These are phyloP conservation scores for Podospora australis DNA, from an alignment of 495 filamentous ascomycete species.

Conservation along the genomic window DNA sequence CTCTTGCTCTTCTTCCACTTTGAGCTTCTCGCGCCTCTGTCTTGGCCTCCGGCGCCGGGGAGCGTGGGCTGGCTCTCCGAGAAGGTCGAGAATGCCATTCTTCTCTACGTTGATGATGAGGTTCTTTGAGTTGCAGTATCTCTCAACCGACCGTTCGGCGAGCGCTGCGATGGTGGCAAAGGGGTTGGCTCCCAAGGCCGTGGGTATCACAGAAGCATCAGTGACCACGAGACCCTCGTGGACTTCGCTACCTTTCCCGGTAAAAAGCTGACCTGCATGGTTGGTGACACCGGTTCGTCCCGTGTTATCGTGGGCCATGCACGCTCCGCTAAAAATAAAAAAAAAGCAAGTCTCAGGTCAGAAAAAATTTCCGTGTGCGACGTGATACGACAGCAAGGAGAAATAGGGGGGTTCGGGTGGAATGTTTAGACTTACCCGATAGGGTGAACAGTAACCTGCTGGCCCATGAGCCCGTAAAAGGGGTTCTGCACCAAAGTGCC, in stretches of 20 bases:
- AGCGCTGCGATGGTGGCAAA: constrained; percentile 64
- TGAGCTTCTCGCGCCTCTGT: constrained; percentile 7
- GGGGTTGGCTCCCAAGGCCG: constrained; percentile 61
- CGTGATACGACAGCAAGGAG: not conserved
- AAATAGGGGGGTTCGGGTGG: no score
- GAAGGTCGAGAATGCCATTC: constrained; percentile 47
- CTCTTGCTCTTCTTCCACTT: constrained; percentile 23
- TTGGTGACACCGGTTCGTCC: constrained; percentile 56
- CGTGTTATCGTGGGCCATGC: constrained; percentile 54
- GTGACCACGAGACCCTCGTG: constrained; percentile 55
- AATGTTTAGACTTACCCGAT: constrained; percentile 53
- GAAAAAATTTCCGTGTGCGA: constrained; percentile 8
- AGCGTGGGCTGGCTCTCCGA: constrained; percentile 33
- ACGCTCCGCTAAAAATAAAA: constrained; percentile 42
- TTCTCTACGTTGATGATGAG: constrained; percentile 44
- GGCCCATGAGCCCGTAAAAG: constrained; percentile 46
- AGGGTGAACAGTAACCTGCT: constrained; percentile 61
- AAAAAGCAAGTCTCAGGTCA: constrained; percentile 11
- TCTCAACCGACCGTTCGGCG: constrained; percentile 54
- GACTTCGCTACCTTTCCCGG: constrained; percentile 42
- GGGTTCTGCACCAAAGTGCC: constrained; percentile 53
- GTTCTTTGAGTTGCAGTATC: constrained; percentile 32
- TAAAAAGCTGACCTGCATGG: constrained; percentile 55
- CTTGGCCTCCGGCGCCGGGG: constrained; percentile 11
- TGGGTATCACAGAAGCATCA: constrained; percentile 58